Base-by-base conservation (phyloP, 2,329 filamentous ascomycete species). In the Sarocladiaceae sp. region DNA sequence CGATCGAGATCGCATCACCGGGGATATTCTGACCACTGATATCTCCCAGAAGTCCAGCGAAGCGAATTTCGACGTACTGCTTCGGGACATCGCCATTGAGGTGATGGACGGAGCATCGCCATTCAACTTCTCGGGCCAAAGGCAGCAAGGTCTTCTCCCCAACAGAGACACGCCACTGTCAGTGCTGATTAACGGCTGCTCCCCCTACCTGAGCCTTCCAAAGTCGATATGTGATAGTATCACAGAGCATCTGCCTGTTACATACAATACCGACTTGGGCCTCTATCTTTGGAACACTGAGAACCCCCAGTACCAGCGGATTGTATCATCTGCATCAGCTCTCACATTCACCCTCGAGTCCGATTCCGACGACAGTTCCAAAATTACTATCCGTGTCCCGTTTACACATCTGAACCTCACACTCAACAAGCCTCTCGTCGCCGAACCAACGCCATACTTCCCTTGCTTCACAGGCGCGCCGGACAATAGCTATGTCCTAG, bases 211-310 rank as follows among this genome's bases (percentile, higher is more conserved):
- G 19, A 59, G 62, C 10, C 55, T 70, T 3, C 65, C 67, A 0
- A 54, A 58, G 23, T 58, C 59, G 5, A 66, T 65, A 1, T 72
- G 68, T 50, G 62, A 68, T 33, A 60, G 57, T 11, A 63, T 70
- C 27, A 58, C 66, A 2, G 24, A 49, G 0, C 33, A 62, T 9
- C 55, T 71, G 3, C 68, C 66, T 0, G 59, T 70, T 4, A 59
- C 49, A 0, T 68, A 59, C 47, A 50, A 67, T 31, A 37, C 54
- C 2, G 47, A 48, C 6, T 53, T 68, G 2, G 65, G 63, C 0
- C 50, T 71, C 5, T 72, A 70, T 44, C 49, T 65, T 15, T 72
- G 68, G 68, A 55, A 70, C 27, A 62, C 56, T 0, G 45, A 48
- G 3, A 55, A 62, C 23, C 37, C 51, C 3, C 54, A 55, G 32